These are phyloP conservation scores for Oenanthe javanica DNA, from an alignment of 140 eudicot genomes.

Conservation along the genomic window DNA sequence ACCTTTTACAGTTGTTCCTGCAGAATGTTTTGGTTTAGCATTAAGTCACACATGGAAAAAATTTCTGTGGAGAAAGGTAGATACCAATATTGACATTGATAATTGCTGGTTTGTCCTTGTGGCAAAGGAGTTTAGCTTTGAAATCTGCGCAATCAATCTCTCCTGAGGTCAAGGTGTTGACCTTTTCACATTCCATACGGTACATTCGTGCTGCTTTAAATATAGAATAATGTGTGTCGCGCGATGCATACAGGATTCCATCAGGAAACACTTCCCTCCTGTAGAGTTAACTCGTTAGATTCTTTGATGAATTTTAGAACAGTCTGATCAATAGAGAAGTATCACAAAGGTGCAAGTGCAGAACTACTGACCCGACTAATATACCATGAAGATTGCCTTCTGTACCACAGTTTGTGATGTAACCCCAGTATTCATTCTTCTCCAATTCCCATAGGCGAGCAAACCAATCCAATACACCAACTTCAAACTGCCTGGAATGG, in stretches of 20 bases:
- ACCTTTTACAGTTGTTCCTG: conserved; percentile 94
- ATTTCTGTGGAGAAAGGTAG: not conserved
- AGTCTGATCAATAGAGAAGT: not conserved
- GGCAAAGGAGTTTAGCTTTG: conserved; percentile 47
- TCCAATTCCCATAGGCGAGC: conserved; percentile 97
- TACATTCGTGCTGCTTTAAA: conserved; percentile 99
- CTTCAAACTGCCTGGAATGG: conserved; percentile 99
- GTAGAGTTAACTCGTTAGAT: conserved; percentile 20
- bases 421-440: conserved; percentile 92
- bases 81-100: conserved; percentile 87
- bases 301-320: not conserved
- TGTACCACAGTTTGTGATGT: conserved; percentile 95
- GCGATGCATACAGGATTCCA: conserved; percentile 81
- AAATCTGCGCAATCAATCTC: conserved; percentile 93
- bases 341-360: not conserved
- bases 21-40: conserved; percentile 4
- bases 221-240: conserved; percentile 85
- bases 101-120: conserved; percentile 96
- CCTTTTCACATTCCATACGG: conserved; percentile 85
- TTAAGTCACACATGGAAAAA: not conserved
- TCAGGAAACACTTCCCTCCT: conserved; percentile 98
- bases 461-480: conserved; percentile 96
- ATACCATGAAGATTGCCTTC: conserved; percentile 99
- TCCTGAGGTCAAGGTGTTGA: conserved; percentile 70
- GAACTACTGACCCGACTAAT: conserved; percentile 69